Conservation (phyloP, 2,329 filamentous ascomycete species). For the Trichoderma hamatum region DNA sequence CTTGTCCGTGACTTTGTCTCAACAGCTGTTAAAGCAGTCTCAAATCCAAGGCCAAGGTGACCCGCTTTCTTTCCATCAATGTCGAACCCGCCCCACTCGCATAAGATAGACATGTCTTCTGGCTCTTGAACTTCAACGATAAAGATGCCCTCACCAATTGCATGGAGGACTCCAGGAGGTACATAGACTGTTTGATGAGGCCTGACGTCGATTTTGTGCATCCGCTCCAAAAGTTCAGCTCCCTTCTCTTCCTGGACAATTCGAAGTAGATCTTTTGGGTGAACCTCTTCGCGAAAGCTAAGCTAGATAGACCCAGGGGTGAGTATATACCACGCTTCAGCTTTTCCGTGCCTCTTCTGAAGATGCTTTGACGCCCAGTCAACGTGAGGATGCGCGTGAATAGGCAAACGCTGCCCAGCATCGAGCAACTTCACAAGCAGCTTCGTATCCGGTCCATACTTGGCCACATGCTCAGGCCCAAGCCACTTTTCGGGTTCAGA, state of each 20-base stretch:
- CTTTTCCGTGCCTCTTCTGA: conserved; percentile 31
- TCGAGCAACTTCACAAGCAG: conserved; percentile 34
- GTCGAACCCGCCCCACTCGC: conserved; percentile 29
- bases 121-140: conserved; percentile 31
- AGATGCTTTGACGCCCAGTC: conserved; percentile 31
- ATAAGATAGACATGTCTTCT: conserved; percentile 30
- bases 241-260: conserved; percentile 28
- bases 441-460: too few relatives aligned
- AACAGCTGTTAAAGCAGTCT: conserved; percentile 30
- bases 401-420: conserved; percentile 31
- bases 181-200: conserved; percentile 32
- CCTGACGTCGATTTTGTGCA: conserved; percentile 29
- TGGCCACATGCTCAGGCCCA: too few relatives aligned
- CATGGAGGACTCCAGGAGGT: conserved; percentile 30
- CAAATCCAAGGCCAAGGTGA: conserved; percentile 30
- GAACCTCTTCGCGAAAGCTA: conserved; percentile 27
- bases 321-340: conserved; percentile 33
- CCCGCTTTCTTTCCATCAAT: conserved; percentile 29
- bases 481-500: too few relatives aligned
- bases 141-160: conserved; percentile 32
- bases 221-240: conserved; percentile 23
- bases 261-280: conserved; percentile 20
- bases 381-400: conserved; percentile 32
- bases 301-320: conserved; percentile 29
- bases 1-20: conserved; percentile 19